Evolutionary conservation across 2,329 filamentous ascomycete species (phyloP), one percentile per base, ranked within the genome.

Genomic region (Fusarium nygamai): DNA sequence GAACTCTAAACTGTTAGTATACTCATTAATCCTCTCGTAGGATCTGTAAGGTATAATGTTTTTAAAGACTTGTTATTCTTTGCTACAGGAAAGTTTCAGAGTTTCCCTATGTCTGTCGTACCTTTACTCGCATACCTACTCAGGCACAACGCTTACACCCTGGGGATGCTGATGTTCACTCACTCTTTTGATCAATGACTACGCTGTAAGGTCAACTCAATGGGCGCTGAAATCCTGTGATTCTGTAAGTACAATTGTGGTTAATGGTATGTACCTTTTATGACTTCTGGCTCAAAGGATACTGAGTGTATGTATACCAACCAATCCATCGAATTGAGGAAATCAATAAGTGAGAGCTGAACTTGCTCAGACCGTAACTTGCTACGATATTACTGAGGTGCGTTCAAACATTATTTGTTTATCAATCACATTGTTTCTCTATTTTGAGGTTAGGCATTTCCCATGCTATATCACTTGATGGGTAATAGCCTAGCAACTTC

Each of bases 161-260:
- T 29, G 24, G 24, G 4, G 19, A 12, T 29, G 7, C 14, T 9
- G 3, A n/a, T 27, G 0, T 9, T 38, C 20, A 54, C 4, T 17
- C 19, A 7, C 24, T 19, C 9, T 14, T 16, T 36, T n/a, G 3
- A 4, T 4, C 27, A 3, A 1, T 31, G 27, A 8, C 16, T 43
- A 56, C 2, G 16, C 4, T 5, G 10, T 1, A 6, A 27, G 4
- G 1, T 3, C 5, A 27, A 53, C 0, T 0, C 20, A 10, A 0
- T 3, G n/a, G 9, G 50, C 13, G 0, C 5, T 1, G 8, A 31
- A 19, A 3, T 10, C 1, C 4, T 19, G 6, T 56, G 8, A n/a
- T 29, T 19, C 3, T 4, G 34, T n/a, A 13, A 36, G 5, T 10
- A 14, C 0, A 4, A 17, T 1, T 14, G 12, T n/a, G 20, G 16